Evolutionary conservation across 805 yeast genomes (phyloP).

Genomic region (Gaillardinia entomophila): DNA sequence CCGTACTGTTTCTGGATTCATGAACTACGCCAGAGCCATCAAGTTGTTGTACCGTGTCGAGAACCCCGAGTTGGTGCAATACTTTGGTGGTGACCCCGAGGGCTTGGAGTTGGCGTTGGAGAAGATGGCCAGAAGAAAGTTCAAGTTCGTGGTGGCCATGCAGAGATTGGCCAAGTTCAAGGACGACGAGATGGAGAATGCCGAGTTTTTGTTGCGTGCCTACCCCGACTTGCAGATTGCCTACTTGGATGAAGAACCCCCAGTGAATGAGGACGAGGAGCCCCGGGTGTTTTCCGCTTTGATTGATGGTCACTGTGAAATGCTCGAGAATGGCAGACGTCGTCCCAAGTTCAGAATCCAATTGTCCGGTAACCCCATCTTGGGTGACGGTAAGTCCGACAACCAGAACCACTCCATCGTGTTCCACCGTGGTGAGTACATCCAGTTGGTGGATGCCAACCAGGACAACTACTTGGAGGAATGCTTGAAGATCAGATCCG

Average conservation of each 20-base stretch:
- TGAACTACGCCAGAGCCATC: constrained; percentile 97
- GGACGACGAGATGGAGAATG: constrained; percentile 71
- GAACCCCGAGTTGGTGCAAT: constrained; percentile 91
- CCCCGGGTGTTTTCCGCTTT: constrained; percentile 69
- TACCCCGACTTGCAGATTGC: constrained; percentile 88
- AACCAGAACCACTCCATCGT: constrained; percentile 78
- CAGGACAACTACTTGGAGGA: constrained; percentile 85
- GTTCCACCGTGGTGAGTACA: constrained; percentile 79
- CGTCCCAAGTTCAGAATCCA: constrained; percentile 72
- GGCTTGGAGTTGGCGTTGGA: constrained; percentile 93
- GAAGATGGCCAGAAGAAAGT: constrained; percentile 78
- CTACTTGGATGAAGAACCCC: constrained; percentile 90
- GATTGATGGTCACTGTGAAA: constrained; percentile 75
- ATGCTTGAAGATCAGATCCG: constrained; percentile 76
- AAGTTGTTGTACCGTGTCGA: constrained; percentile 91
- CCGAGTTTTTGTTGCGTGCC: constrained; percentile 75
- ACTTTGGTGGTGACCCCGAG: constrained; percentile 98
- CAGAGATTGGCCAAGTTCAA: constrained; percentile 72
- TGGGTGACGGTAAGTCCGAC: constrained; percentile 88
- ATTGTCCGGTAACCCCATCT: constrained; percentile 77
- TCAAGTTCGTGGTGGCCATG: constrained; percentile 78
- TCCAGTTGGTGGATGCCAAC: constrained; percentile 80
- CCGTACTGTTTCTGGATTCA: constrained; percentile 96
- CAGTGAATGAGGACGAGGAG: constrained; percentile 63
- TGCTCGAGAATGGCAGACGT: constrained; percentile 52